Conservation (phyloP, 2,329 filamentous ascomycete genomes). For the Fonsecaea multimorphosa region DNA sequence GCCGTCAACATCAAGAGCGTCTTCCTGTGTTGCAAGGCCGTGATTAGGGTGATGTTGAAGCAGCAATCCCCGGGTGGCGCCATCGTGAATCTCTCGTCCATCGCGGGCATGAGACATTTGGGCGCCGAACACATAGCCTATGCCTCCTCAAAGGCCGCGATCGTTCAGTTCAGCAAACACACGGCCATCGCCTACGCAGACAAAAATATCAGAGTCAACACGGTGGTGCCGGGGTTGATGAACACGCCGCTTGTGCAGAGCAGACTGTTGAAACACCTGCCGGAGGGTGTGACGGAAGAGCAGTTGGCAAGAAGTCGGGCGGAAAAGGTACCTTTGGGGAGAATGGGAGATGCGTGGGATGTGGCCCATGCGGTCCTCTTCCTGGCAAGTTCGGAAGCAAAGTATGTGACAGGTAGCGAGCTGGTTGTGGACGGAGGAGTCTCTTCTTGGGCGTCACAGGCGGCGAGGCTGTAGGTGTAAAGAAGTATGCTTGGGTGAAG, state of each 20-base stretch:
- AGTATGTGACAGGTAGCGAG: constrained; percentile 47
- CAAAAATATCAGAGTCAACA: constrained; percentile 58
- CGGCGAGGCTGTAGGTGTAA: background rate
- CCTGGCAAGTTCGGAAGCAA: constrained; percentile 42
- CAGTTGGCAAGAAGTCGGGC: constrained; percentile 47
- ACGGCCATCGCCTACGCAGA: constrained; percentile 54
- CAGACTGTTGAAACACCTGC: background rate
- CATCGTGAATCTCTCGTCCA: constrained; percentile 58
- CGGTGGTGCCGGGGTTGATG: constrained; percentile 63
- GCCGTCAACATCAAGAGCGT: constrained; percentile 63
- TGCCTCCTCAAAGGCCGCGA: constrained; percentile 58
- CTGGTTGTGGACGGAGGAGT: constrained; percentile 48
- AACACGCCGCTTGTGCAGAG: constrained; percentile 59
- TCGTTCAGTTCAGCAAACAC: constrained; percentile 58
- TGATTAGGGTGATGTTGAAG: constrained; percentile 61
- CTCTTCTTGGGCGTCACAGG: background rate
- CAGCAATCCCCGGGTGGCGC: constrained; percentile 48
- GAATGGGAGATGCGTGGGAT: constrained; percentile 46
- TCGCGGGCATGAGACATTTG: constrained; percentile 61
- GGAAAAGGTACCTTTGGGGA: constrained; percentile 50
- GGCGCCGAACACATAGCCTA: constrained; percentile 62
- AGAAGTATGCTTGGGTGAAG: background rate
- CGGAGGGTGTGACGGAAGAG: background rate
- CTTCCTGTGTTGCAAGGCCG: constrained; percentile 59
- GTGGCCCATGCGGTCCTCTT: constrained; percentile 46